Percentiles rank a stretch among this genome's conserved stretches.
Conservation (phyloP, 1,284 basidiomycete species). For the Porphyrellus sp. region DNA sequence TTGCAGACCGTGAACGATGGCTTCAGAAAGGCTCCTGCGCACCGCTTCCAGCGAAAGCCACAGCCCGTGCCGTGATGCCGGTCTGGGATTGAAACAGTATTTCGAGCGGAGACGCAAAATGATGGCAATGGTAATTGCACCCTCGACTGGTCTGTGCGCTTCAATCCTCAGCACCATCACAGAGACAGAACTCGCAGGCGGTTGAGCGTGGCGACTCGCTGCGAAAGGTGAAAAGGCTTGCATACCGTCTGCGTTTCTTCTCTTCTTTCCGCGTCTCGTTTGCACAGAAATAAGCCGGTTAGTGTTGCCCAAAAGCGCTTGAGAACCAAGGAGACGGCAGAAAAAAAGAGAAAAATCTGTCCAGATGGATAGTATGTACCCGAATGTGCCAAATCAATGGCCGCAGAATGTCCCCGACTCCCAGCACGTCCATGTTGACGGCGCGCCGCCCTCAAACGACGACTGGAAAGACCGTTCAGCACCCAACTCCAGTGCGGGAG, state of each 20-base stretch:
- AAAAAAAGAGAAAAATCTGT: conserved; percentile 44
- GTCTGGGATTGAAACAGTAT: conserved; percentile 18
- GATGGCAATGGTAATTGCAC: conserved; percentile 27
- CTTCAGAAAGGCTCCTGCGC: conserved; percentile 23
- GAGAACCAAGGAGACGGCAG: conserved; percentile 43
- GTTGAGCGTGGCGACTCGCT: conserved; percentile 37
- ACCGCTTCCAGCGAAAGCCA: conserved; percentile 20
- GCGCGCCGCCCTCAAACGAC: conserved; percentile 36
- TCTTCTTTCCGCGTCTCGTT: conserved; percentile 40
- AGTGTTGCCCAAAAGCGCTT: conserved; percentile 49
- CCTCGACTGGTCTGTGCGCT: conserved; percentile 36
- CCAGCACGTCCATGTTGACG: conserved; percentile 41
- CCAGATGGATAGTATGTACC: conserved; percentile 51
- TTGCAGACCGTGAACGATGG: conserved; percentile 24
- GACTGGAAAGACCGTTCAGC: conserved; percentile 48
- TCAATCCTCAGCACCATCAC: conserved; percentile 41
- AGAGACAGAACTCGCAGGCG: conserved; percentile 42
- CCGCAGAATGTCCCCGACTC: conserved; percentile 42
- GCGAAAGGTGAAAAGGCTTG: conserved; percentile 41
- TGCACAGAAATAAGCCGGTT: conserved; percentile 53
- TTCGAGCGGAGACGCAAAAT: conserved; percentile 30
- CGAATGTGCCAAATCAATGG: conserved; percentile 54
- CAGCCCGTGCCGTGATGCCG: conserved; percentile 32
- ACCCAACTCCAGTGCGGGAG: conserved; percentile 26
- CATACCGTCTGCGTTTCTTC: conserved; percentile 37